Percentiles rank a stretch among this genome's conserved stretches.
Evolutionary conservation across 768 basidiomycete species (phyloP).

Genomic region (Amanita brunnescens): DNA sequence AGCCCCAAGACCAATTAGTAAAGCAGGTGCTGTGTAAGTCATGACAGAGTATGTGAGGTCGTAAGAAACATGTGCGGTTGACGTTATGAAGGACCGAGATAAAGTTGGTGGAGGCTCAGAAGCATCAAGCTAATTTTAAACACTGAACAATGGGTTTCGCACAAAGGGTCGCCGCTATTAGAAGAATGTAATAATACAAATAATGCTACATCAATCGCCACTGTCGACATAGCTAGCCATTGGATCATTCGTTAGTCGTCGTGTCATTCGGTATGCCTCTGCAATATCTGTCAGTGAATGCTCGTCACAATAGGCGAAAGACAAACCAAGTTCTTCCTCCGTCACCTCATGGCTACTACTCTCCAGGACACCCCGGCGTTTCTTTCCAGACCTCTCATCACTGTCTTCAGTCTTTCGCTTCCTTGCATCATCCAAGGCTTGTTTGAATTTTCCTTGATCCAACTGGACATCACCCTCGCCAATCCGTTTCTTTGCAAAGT

Average conservation of each 20-base stretch:
- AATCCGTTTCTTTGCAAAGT: constrained; percentile 69
- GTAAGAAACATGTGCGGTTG: constrained; percentile 2
- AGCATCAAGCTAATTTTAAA: background rate
- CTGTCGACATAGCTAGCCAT: constrained; percentile 88
- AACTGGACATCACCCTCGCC: constrained; percentile 78
- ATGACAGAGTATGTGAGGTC: constrained; percentile 14
- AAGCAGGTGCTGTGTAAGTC: constrained; percentile 49
- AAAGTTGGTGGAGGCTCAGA: background rate
- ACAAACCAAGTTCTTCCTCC: constrained; percentile 78
- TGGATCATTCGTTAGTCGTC: constrained; percentile 72
- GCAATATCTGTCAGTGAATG: constrained; percentile 14
- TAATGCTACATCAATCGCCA: constrained; percentile 21
- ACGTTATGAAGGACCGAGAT: constrained; percentile 2
- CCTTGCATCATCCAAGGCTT: constrained; percentile 70
- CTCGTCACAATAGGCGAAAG: background rate
- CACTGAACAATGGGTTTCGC: background rate
- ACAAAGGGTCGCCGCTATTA: background rate
- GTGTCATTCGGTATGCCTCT: constrained; percentile 91
- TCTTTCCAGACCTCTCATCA: constrained; percentile 51
- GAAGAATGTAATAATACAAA: background rate
- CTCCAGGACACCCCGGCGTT: constrained; percentile 36
- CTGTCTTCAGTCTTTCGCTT: constrained; percentile 67
- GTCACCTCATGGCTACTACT: constrained; percentile 70
- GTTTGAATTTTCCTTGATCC: constrained; percentile 58
- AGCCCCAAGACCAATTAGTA: constrained; percentile 67